Conservation (phyloP, 441 rosid species). For the Croton laevigatus region DNA sequence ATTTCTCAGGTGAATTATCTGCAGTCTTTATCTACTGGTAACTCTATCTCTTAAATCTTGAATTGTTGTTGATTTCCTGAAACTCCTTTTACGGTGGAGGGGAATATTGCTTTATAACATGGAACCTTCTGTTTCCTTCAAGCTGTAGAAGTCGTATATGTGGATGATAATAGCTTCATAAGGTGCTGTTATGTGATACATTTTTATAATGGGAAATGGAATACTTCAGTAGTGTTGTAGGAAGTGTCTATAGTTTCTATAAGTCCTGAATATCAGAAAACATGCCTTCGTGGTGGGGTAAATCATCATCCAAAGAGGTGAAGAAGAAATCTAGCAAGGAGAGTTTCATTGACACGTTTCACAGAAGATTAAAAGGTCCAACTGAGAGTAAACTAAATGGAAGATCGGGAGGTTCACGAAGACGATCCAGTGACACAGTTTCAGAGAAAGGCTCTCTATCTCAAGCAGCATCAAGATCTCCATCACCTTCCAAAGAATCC, state of each 20-base stretch:
- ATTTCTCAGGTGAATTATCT: constrained; percentile 11
- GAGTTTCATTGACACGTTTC: constrained; percentile 48
- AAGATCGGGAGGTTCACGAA: constrained; percentile 44
- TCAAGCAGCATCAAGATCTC: constrained; percentile 55
- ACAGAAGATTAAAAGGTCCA: constrained; percentile 48
- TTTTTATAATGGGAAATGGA: constrained; percentile 20
- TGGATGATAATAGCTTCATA: constrained; percentile 5
- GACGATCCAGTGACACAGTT: constrained; percentile 45
- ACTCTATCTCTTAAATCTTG: constrained; percentile 1
- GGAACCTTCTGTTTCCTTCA: not conserved
- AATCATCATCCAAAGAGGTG: constrained; percentile 54
- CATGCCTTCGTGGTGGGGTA: constrained; percentile 76
- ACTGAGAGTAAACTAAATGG: constrained; percentile 42
- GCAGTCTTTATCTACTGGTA: constrained; percentile 14
- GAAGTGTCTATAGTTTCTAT: constrained; percentile 11
- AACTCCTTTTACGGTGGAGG: constrained; percentile 7
- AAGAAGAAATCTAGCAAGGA: constrained; percentile 64
- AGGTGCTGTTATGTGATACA: not conserved
- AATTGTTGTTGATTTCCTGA: constrained; percentile 7
- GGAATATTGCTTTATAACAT: constrained; percentile 4
- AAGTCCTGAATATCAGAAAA: constrained; percentile 20
- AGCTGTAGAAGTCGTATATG: constrained; percentile 5
- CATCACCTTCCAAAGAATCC: constrained; percentile 57
- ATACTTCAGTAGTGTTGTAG: constrained; percentile 21
- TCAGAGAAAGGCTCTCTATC: constrained; percentile 54